Evolutionary conservation across 228 moss, liverwort and hornwort genomes (phyloP), one percentile per base, ranked within the genome.

Genomic region (Sphagnum fallax): DNA sequence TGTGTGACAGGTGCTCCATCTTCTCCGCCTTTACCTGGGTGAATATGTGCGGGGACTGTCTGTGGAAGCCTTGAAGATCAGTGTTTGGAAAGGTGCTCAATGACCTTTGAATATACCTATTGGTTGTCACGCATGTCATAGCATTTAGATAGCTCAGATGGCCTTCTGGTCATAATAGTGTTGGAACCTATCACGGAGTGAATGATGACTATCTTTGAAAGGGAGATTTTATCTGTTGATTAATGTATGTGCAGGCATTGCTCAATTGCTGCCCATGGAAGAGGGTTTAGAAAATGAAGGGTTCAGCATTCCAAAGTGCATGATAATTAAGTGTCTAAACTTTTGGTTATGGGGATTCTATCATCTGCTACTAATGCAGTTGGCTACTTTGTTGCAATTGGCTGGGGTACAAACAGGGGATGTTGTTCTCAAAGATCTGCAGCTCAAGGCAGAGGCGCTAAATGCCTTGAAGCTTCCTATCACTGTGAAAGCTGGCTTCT

Each of bases 11-110:
- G 95, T 97, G 69, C 76, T 97, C 73, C 86, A 97, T 81, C 96
- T 97, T 79, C 79, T 97, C 70, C 91, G 89, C 61, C 92, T 86
- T 74, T 96, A 96, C 80, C 88, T 96, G 71, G 96, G 96, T 77
- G 96, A 96, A 71, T 96, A 97, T 78, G 96, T 97, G 8, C 96
- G 96, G 13, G 96, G 93, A 60, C 93, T 97, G 70, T 93, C 97
- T 49, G 91, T 97, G 62, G 97, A 97, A 75, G 93, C 97, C 67
- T 84, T 93, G 74, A 91, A 90, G 77, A 97, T 97, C 52, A 97
- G 97, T 82, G 93, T 97, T 62, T 97, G 97, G 97, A 93, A 97
- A 88, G 97, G 97, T 96, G 66, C 63, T 71, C 14, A 71, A 75
- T 52, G 53, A 48, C 49, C 50, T 14, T 61, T 10, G 12, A 8